Base-by-base conservation (phyloP, 2,329 filamentous ascomycete genomes). In the Pestalotiopsis sp. region DNA sequence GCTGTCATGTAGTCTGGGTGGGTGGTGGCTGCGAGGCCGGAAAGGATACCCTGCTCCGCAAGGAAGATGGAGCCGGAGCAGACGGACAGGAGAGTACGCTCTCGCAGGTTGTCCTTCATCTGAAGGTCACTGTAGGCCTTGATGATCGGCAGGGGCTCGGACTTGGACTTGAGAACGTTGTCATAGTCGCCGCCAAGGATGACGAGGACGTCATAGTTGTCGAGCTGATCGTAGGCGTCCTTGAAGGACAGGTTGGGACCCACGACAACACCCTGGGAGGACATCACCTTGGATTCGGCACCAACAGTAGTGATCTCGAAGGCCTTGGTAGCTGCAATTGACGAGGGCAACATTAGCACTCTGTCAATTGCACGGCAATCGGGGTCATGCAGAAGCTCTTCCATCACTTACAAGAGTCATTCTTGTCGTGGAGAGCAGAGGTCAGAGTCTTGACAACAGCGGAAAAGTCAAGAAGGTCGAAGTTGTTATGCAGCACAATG, bases 61-160 rank as follows among this genome's bases (percentile, higher is more conserved):
- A 95, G 89, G 82, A 95, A 88, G 77, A 95, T 88, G 58, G 91
- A 88, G 72, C 93, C 93, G 61, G 92, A 93, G 84, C 92, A 94
- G 80, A 97, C 85, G 73, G 92, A 93, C 74, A 96, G 83, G 76
- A 96, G 84, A 64, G 93, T 95, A 74, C 93, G 92, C 85, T 97
- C 93, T 75, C 92, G 92, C 76, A 85, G 86, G 13, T 93, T 92
- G 75, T 95, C 92, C 75, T 89, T 90, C 85, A 93, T 90, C 83
- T 96, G 93, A 68, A 95, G 85, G 78, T 95, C 91, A 72, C 91
- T 88, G 81, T 91, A 96, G 76, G 91, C 90, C 74, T 87, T 87
- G 84, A 96, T 93, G 78, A 95, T 84, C 71, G 85, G 83, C 71
- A 95, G 85, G 27, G 92, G 92, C 79, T 94, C 89, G 66, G 84